Base-by-base conservation (phyloP, 2,329 filamentous ascomycete species). In the Phialophora verrucosa region DNA sequence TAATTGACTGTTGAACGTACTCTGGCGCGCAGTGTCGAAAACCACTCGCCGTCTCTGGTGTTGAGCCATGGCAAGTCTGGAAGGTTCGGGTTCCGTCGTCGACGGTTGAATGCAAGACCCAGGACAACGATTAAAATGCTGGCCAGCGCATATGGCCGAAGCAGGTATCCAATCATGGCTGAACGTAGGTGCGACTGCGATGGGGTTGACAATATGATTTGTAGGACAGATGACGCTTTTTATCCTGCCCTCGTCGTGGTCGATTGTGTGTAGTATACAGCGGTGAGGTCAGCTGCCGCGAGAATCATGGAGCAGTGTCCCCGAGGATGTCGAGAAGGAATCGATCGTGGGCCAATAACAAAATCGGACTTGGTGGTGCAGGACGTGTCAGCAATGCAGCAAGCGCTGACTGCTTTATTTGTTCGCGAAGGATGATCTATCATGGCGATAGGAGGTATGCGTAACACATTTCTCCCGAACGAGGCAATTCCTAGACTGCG, bases 21-120 rank as follows among this genome's bases (percentile, higher is more conserved):
- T 54, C 67, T 50, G 27, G 67, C 49, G 17, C 67, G 57, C 32
- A 67, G 35, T 20, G 49, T 65, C 6, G 61, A 62, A 42, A 67
- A 65, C 38, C 44, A 51, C 42, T 67, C 65, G 14, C 62, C 65
- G 17, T 65, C 62, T 44, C 54, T 61, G 54, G 57, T 63, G 47
- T 67, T 67, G 27, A 69, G 58, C 64, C 65, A 68, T 7, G 68
- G 68, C 6, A 70, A n/a, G 47, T 66, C 65, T 14, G 68, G 63
- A 11, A 69, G 55, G 31, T 20, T 53, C 27, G 59, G 49, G 12
- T 62, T 62, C 10, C 42, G 11, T 5, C 29, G 50, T 14, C 60
- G 55, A 2, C 27, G 58, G 51, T 50, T 42, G 29, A 31, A 32
- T 20, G 57, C 27, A 29, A 59, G 10, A 14, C 29, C 32, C 11